Evolutionary conservation across 257 asterid genomes (phyloP).

Genomic region (Forsythia suspensa): DNA sequence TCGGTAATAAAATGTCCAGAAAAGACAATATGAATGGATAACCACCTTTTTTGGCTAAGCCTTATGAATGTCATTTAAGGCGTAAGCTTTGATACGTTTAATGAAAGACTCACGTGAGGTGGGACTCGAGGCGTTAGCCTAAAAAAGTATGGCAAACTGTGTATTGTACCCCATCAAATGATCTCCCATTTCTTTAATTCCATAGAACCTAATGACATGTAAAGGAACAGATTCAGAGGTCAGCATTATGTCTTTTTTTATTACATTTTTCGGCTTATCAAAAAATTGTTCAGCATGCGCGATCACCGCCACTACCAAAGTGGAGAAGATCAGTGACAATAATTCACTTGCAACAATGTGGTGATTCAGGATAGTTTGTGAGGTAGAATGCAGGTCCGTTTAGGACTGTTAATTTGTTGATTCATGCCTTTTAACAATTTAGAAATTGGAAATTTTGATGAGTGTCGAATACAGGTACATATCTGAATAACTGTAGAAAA

Average conservation of each 20-base stretch:
- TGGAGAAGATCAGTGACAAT: not conserved
- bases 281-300: not conserved
- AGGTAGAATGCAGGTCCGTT: not conserved
- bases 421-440: not conserved
- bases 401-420: not conserved
- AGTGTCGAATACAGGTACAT: not conserved
- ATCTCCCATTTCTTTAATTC: not conserved
- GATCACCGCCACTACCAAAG: not conserved
- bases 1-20: not conserved
- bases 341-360: not conserved
- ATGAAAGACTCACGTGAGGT: not conserved
- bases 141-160: not conserved
- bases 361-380: not conserved
- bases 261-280: not conserved
- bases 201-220: not conserved
- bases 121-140: not conserved
- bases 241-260: not conserved
- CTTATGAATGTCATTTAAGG: not conserved
- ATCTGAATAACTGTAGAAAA: too few relatives aligned
- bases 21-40: not conserved
- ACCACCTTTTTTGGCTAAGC: not conserved
- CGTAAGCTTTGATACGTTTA: not conserved
- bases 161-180: not conserved
- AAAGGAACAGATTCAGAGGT: not conserved
- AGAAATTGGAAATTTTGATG: not conserved